Base-by-base conservation (phyloP, 2,329 filamentous ascomycete genomes). In the Penicillium sclerotiorum region DNA sequence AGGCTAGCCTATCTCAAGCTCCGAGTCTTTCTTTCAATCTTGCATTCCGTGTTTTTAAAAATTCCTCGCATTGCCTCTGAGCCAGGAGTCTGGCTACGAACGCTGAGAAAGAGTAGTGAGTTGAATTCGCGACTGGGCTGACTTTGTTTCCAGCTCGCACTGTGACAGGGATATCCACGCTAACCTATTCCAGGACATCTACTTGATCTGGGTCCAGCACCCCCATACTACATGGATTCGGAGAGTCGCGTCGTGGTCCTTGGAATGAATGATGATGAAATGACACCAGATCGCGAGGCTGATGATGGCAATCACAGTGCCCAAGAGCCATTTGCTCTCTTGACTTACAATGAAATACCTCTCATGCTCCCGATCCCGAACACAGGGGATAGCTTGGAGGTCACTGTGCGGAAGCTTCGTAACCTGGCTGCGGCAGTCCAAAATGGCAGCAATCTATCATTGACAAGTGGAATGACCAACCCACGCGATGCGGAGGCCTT, bases 281-380 rank as follows among this genome's bases (percentile, higher is more conserved):
- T 23, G 22, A n/a, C 13, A 37, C 4, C 22, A 11, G n/a, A 38
- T 18, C 11, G 11, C 7, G 25, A 36, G 13, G 8, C 1, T 6
- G 13, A 17, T 39, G 22, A 15, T 4, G 15, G 21, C 13, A n/a
- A n/a, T 17, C 17, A 12, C 25, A 3, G 25, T 27, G 8, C 17
- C 13, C 8, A 27, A 25, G 4, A 25, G 45, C 5, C 20, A 38
- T 12, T 44, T 8, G 49, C 49, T 30, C 33, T 28, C 25, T 32
- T 52, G 21, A 48, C 20, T 21, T 30, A 18, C 18, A 17, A 45
- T 0, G 77, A 45, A 18, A 32, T 53, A 18, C 50, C 53, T 7
- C 49, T 56, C 28, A 12, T 53, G 15, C 21, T 56, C 22, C 40
- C 50, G 2, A 37, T 53, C 5, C 50, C 53, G 1, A 22, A 30